A percentile compares a stretch with the other conserved stretches of the same genome.
phyloP scores from a whole-genome alignment of 148 eudicot species.

The Limonium bicolor region DNA sequence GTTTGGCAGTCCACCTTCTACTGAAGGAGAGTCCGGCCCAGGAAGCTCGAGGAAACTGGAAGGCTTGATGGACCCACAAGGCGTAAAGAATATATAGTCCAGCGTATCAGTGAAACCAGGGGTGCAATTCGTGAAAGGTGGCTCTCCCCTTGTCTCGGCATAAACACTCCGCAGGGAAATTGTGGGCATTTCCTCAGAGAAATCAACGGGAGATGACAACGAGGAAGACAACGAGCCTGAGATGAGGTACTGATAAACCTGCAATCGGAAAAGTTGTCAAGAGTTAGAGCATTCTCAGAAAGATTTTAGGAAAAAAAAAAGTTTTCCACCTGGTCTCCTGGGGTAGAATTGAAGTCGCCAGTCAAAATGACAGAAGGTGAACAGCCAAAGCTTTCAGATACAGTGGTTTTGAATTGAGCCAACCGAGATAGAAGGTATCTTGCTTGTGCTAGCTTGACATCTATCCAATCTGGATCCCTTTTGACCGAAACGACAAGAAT shows the following conservation, averaged over 20 bases:
- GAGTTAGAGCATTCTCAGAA: neutral
- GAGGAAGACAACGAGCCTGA: conserved; percentile 38
- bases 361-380: conserved; percentile 61
- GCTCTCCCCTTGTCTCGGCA: conserved; percentile 65
- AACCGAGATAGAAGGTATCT: conserved; percentile 67
- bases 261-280: conserved; percentile 10
- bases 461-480: conserved; percentile 98
- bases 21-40: conserved; percentile 47
- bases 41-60: conserved; percentile 70
- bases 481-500: conserved; percentile 2
- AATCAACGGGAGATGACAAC: conserved; percentile 18
- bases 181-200: conserved; percentile 37
- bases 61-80: conserved; percentile 38
- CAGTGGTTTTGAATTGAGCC: conserved; percentile 35
- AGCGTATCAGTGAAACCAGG: conserved; percentile 86
- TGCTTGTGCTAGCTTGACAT: conserved; percentile 91
- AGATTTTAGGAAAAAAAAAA: neutral
- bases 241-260: conserved; percentile 68
- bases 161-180: conserved; percentile 54
- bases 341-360: conserved; percentile 90
- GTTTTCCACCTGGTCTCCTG: conserved; percentile 64
- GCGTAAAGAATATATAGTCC: conserved; percentile 68
- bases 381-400: conserved; percentile 41
- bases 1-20: conserved; percentile 70
- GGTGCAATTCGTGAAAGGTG: conserved; percentile 80